These are phyloP conservation scores for Candida piceae DNA, from an alignment of 805 yeast species.

Conservation along the genomic window DNA sequence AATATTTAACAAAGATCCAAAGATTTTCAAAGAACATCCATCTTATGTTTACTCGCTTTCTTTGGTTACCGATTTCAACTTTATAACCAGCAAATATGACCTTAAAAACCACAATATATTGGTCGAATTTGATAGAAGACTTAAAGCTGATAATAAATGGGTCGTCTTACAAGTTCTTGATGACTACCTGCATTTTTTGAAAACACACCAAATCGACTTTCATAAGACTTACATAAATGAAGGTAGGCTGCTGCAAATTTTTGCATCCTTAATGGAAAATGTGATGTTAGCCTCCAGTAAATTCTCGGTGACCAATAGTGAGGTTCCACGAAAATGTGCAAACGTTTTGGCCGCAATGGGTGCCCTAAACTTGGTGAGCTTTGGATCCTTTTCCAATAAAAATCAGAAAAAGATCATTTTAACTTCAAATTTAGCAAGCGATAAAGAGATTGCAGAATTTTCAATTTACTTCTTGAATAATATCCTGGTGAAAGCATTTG, in stretches of 20 bases:
- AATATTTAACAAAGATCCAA: slow-evolving; percentile 30
- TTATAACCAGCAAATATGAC: slow-evolving; percentile 16
- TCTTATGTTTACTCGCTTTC: slow-evolving; percentile 52
- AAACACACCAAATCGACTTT: slow-evolving; percentile 45
- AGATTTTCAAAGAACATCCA: slow-evolving; percentile 36
- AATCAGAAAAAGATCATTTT: slow-evolving; percentile 42
- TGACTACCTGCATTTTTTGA: slow-evolving; percentile 53
- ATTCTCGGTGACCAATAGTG: slow-evolving; percentile 42
- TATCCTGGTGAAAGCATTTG: slow-evolving; percentile 74
- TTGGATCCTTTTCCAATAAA: slow-evolving; percentile 31
- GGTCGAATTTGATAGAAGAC: slow-evolving; percentile 49
- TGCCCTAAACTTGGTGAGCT: slow-evolving; percentile 59
- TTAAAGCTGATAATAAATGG: slow-evolving; percentile 58
- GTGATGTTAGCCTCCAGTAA: slow-evolving; percentile 53
- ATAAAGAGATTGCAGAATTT: slow-evolving; percentile 59
- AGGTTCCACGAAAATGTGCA: slow-evolving; percentile 57
- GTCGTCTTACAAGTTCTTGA: slow-evolving; percentile 68
- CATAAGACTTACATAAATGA: slow-evolving; percentile 40
- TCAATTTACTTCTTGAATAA: slow-evolving; percentile 60
- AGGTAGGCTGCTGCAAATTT: slow-evolving; percentile 27
- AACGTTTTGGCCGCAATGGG: slow-evolving; percentile 74
- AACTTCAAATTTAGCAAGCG: slow-evolving; percentile 57
- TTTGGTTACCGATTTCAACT: slow-evolving; percentile 33
- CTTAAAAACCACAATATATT: slow-evolving; percentile 31
- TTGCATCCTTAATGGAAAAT: slow-evolving; percentile 45